Evolutionary conservation across 2,329 filamentous ascomycete genomes (phyloP), one percentile per base, ranked within the genome.

Genomic region (Amphichorda felina): DNA sequence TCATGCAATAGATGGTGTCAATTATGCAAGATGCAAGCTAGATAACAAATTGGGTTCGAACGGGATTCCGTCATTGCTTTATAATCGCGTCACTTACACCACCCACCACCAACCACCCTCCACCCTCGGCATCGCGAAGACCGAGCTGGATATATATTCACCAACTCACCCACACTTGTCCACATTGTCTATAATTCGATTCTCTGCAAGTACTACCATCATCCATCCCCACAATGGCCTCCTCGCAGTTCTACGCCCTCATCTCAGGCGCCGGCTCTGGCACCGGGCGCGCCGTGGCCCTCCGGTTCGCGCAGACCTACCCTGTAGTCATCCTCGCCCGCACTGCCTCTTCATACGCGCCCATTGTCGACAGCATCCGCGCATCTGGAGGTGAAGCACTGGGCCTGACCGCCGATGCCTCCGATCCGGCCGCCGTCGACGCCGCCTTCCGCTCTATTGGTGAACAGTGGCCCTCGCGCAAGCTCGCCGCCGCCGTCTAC

Each of bases 261-360:
- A 59, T 87, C 39, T 79, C 79, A 9, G 82, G 82, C 37, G 80
- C 77, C 29, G 82, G 82, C n/a, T 62, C 78, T 5, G 81, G 82
- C 40, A 86, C 74, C 31, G 63, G 67, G 43, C 52, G 61, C 28
- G 57, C 68, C 2, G 53, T 62, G 6, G 76, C 76, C 15, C 58
- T 70, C 36, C 68, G 66, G 39, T 81, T 82, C 50, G 67, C 74
- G 27, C 58, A 75, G 41, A 49, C 68, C 8, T 91, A 89, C 50
- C 74, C 81, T 0, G 79, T 89, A 2, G 79, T 83, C 2, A 64
- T 89, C 2, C 70, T 89, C n/a, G 75, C 83, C 10, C 78, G 83
- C 34, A 75, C 64, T 13, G 66, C 76, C 0, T 67, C 73, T 29
- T 82, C 68, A 54, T 85, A 77, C 57, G 64, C 73, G 38, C 59